phyloP scores from a whole-genome alignment of 2,329 filamentous ascomycete genomes.

The Colletotrichum cuscutae region DNA sequence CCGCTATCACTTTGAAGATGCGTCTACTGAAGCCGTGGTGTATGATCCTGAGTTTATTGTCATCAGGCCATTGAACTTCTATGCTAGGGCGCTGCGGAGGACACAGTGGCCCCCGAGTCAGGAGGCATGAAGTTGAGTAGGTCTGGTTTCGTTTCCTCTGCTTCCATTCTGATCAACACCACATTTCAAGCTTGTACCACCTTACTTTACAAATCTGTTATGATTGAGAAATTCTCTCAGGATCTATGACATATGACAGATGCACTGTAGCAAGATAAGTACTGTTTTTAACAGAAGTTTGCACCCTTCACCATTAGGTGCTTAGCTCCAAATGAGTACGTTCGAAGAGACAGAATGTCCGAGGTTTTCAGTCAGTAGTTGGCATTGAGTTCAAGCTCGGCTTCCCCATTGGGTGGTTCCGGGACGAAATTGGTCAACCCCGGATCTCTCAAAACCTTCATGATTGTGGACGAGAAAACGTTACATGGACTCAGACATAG shows the following conservation, averaged over 20 bases:
- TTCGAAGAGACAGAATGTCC: too few species aligned
- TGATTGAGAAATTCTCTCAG: too few species aligned
- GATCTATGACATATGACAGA: too few species aligned
- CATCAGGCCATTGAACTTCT: constrained; percentile 38
- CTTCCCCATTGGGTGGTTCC: constrained; percentile 5
- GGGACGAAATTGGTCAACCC: neutral
- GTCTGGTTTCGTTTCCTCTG: neutral
- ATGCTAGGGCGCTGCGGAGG: constrained; percentile 19
- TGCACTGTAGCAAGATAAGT: too few species aligned
- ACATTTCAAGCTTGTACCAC: neutral
- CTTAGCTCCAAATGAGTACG: neutral
- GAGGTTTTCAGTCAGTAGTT: neutral
- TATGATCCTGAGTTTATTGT: constrained; percentile 38
- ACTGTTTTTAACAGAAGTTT: too few species aligned
- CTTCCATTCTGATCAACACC: neutral
- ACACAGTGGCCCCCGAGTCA: constrained; percentile 10
- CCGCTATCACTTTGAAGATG: constrained; percentile 35
- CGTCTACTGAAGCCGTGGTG: constrained; percentile 31
- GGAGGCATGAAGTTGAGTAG: neutral
- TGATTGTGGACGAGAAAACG: too few species aligned
- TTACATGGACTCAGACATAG: too few species aligned
- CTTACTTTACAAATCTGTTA: neutral
- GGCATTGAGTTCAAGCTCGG: too few species aligned
- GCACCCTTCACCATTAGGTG: too few species aligned
- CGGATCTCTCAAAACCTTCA: neutral